phyloP scores from a whole-genome alignment of 148 eudicot species.

The Fagopyrum homotropicum region DNA sequence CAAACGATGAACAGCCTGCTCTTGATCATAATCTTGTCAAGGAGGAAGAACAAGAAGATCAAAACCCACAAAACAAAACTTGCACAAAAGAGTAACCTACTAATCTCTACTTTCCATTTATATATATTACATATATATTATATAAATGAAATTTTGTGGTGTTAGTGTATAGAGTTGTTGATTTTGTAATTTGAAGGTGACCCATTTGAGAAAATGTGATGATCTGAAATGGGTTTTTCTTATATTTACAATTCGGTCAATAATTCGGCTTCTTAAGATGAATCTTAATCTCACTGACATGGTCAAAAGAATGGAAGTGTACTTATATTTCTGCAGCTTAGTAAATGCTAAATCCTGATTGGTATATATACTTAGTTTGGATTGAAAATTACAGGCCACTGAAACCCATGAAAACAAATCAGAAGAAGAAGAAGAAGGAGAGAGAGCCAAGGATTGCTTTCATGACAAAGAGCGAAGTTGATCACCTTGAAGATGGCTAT shows the following conservation, averaged over 20 bases:
- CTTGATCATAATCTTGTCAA: not conserved
- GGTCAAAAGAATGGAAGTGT: not conserved
- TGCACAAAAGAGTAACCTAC: not conserved
- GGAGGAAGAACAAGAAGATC: conserved; percentile 14
- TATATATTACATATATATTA: not conserved
- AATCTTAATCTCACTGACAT: conserved; percentile 2
- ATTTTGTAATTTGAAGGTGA: not conserved
- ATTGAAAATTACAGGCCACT: conserved; percentile 10
- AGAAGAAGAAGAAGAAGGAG: conserved; percentile 45
- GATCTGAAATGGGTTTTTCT: conserved; percentile 3
- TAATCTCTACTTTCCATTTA: not conserved
- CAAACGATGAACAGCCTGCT: conserved; percentile 17
- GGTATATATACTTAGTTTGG: not conserved
- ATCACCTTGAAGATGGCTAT: conserved; percentile 93
- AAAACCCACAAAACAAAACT: conserved; percentile 6
- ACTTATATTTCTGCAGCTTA: not conserved
- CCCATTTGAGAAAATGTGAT: conserved; percentile 10
- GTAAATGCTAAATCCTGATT: conserved; percentile 7
- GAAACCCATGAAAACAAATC: conserved; percentile 42
- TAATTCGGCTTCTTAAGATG: not conserved
- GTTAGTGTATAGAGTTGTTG: not conserved
- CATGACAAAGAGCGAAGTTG: conserved; percentile 95
- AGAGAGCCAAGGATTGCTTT: conserved; percentile 72
- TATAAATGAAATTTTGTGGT: not conserved
- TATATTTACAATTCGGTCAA: not conserved